phyloP scores from a whole-genome alignment of 2,329 filamentous ascomycete species.

The Alternaria panax region DNA sequence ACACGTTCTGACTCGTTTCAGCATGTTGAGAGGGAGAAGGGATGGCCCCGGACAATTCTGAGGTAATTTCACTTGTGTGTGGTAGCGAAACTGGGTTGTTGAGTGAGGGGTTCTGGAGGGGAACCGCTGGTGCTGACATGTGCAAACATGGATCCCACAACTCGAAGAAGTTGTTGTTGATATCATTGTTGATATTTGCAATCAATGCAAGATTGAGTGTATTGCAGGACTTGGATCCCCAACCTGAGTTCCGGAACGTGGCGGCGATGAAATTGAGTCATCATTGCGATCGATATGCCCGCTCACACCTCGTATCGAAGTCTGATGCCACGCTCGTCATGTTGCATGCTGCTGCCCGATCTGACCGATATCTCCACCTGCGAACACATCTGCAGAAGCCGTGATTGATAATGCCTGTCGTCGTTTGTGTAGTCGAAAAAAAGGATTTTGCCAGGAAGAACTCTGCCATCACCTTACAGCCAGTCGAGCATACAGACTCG shows the following conservation, averaged over 20 bases:
- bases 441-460: not conserved
- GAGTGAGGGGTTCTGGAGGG: not conserved
- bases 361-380: constrained; percentile 9
- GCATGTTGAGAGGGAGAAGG: not conserved
- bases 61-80: not conserved
- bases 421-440: not conserved
- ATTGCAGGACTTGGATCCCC: not conserved
- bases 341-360: constrained; percentile 1
- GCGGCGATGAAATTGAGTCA: constrained; percentile 1
- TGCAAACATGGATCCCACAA: not conserved
- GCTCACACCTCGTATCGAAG: not conserved
- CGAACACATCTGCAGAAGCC: not conserved
- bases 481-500: not conserved
- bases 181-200: not conserved
- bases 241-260: not conserved
- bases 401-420: not conserved
- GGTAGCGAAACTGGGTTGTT: constrained; percentile 2
- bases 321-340: not conserved
- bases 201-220: not conserved
- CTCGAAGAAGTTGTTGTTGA: not conserved
- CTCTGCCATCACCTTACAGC: not conserved
- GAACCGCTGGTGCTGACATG: not conserved
- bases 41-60: not conserved
- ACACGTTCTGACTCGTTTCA: not conserved
- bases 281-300: not conserved